Conservation (phyloP, 208 protist species). For the Leishmania braziliensis region DNA sequence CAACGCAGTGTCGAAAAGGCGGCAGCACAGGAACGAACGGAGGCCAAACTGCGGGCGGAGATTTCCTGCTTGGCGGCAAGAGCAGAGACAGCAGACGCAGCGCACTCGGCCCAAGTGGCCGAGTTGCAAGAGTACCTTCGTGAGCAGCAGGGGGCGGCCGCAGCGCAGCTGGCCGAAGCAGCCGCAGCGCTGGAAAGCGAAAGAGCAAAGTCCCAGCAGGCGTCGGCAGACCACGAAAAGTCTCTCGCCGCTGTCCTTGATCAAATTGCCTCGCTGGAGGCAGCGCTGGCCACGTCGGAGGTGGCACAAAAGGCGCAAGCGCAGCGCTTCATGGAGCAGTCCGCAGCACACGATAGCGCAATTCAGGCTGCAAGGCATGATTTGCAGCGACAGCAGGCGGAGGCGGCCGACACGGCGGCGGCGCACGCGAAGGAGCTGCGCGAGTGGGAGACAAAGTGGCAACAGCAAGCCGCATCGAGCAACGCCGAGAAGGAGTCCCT, state of each 20-base stretch:
- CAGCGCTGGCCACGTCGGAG: slow-evolving; percentile 1
- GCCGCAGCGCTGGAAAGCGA: not conserved
- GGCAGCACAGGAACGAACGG: not conserved
- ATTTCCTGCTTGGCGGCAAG: not conserved
- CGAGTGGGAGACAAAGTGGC: not conserved
- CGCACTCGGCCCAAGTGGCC: not conserved
- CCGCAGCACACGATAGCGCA: not conserved
- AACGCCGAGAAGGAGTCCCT: not conserved
- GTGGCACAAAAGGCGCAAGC: not conserved
- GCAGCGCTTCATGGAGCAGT: not conserved
- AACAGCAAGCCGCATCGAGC: not conserved
- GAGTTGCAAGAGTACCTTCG: not conserved
- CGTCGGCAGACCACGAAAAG: not conserved
- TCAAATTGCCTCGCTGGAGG: not conserved
- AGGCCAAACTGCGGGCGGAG: not conserved
- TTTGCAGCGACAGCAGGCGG: not conserved
- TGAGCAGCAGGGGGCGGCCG: not conserved
- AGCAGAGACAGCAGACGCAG: not conserved
- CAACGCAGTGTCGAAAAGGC: slow-evolving; percentile 13
- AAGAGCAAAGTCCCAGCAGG: not conserved
- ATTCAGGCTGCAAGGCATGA: not conserved
- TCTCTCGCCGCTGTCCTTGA: not conserved
- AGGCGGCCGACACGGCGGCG: not conserved
- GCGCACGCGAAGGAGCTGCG: not conserved
- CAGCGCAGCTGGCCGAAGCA: slow-evolving; percentile 8